Conservation (phyloP, 495 filamentous ascomycete genomes). For the Chaetomium fimeti region DNA sequence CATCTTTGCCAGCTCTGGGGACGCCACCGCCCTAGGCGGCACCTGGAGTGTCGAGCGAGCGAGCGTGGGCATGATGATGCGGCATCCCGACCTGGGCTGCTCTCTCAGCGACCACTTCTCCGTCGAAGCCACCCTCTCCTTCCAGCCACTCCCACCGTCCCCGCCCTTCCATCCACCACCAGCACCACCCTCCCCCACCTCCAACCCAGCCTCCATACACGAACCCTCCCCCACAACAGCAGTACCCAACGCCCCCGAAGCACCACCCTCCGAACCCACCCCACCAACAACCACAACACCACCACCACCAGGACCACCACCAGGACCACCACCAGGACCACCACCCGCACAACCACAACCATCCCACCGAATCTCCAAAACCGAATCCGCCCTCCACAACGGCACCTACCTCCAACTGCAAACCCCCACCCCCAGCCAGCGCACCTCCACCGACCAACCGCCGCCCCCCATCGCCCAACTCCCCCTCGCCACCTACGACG, state of each 20-base stretch:
- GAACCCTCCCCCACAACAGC: slow-evolving; percentile 20
- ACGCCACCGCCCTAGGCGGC: slow-evolving; percentile 31
- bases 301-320: too few species aligned
- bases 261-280: slow-evolving; percentile 72
- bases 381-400: slow-evolving; percentile 30
- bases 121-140: slow-evolving; percentile 65
- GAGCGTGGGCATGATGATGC: slow-evolving; percentile 74
- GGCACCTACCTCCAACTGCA: slow-evolving; percentile 41
- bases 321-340: neutral
- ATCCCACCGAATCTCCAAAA: slow-evolving; percentile 33
- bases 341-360: neutral
- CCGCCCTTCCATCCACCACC: slow-evolving; percentile 10
- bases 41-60: slow-evolving; percentile 67
- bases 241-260: slow-evolving; percentile 58
- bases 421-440: slow-evolving; percentile 25
- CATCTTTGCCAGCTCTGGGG: slow-evolving; percentile 61
- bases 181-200: neutral
- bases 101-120: slow-evolving; percentile 93
- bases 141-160: slow-evolving; percentile 32
- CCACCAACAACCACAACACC: slow-evolving; percentile 47
- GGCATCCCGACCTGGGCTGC: slow-evolving; percentile 77
- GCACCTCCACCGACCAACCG: slow-evolving; percentile 19
- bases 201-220: slow-evolving; percentile 22
- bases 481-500: slow-evolving; percentile 59
- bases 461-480: slow-evolving; percentile 27